These are phyloP conservation scores for Neofusicoccum ribis DNA, from an alignment of 2,329 filamentous ascomycete species.

Conservation along the genomic window DNA sequence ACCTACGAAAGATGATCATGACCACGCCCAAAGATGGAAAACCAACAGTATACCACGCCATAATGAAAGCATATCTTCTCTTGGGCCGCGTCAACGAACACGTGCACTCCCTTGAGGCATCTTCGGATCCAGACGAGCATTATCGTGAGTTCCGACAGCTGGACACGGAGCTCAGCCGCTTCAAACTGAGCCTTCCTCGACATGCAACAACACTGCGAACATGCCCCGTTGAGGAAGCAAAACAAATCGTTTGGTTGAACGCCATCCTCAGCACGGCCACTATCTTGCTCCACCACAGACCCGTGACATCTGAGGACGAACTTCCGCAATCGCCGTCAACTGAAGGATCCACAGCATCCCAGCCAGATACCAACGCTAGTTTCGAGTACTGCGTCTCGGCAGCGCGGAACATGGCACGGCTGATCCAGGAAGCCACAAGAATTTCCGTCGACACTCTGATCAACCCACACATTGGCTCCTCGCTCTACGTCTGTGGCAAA, in stretches of 20 bases:
- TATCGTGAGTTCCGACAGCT: conserved; percentile 28
- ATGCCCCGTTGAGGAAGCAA: neutral
- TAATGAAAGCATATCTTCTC: conserved; percentile 29
- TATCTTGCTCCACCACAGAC: conserved; percentile 31
- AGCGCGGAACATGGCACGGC: conserved; percentile 29
- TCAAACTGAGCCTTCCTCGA: conserved; percentile 31
- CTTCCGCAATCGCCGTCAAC: neutral
- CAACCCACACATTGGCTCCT: conserved; percentile 27
- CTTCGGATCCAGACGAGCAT: conserved; percentile 28
- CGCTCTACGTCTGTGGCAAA: conserved; percentile 29
- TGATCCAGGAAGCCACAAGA: conserved; percentile 31
- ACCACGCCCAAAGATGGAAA: conserved; percentile 26
- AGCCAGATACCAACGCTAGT: neutral
- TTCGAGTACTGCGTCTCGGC: conserved; percentile 25
- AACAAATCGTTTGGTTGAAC: conserved; percentile 30
- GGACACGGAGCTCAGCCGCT: conserved; percentile 27
- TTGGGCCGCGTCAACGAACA: conserved; percentile 32
- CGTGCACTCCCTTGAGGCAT: conserved; percentile 30
- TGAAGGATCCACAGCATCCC: neutral
- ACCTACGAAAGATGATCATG: conserved; percentile 27
- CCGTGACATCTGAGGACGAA: neutral
- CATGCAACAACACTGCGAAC: conserved; percentile 19
- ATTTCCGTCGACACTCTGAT: conserved; percentile 30
- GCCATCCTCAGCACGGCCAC: conserved; percentile 27
- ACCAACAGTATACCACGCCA: conserved; percentile 24